phyloP scores from a whole-genome alignment of 768 basidiomycete species.

The Suillus occidentalis region DNA sequence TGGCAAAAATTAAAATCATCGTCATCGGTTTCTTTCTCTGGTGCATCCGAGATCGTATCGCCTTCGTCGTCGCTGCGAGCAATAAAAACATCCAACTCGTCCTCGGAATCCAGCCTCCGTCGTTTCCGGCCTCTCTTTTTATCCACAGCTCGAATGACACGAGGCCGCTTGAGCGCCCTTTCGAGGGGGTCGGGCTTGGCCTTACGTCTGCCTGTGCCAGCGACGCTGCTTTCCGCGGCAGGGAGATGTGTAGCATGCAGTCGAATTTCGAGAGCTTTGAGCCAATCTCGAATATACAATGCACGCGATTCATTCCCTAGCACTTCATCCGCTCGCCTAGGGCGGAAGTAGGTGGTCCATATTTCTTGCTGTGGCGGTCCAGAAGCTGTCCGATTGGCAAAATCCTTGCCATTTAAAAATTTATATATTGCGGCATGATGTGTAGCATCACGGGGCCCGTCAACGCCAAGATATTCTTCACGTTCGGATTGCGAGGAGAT shows the following conservation, averaged over 20 bases:
- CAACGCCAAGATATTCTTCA: slow-evolving; percentile 3
- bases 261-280: slow-evolving; percentile 67
- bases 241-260: slow-evolving; percentile 21
- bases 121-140: slow-evolving; percentile 53
- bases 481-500: slow-evolving; percentile 1
- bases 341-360: slow-evolving; percentile 79
- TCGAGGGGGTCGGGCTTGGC: slow-evolving; percentile 18
- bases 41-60: slow-evolving; percentile 22
- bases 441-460: slow-evolving; percentile 21
- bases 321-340: slow-evolving; percentile 69
- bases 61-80: slow-evolving; percentile 41
- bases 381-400: not conserved
- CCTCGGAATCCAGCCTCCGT: slow-evolving; percentile 50
- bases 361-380: slow-evolving; percentile 38
- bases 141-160: slow-evolving; percentile 53
- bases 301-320: slow-evolving; percentile 77
- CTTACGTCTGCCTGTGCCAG: slow-evolving; percentile 17
- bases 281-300: slow-evolving; percentile 75
- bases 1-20: slow-evolving; percentile 33
- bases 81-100: slow-evolving; percentile 60
- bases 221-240: slow-evolving; percentile 4
- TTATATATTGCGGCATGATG: slow-evolving; percentile 54
- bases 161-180: slow-evolving; percentile 57
- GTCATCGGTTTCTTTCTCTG: slow-evolving; percentile 38
- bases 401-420: slow-evolving; percentile 24